A percentile compares a stretch with the other conserved stretches of the same genome.
phyloP scores from a whole-genome alignment of 2,329 filamentous ascomycete genomes.

The Alternaria conjuncta region DNA sequence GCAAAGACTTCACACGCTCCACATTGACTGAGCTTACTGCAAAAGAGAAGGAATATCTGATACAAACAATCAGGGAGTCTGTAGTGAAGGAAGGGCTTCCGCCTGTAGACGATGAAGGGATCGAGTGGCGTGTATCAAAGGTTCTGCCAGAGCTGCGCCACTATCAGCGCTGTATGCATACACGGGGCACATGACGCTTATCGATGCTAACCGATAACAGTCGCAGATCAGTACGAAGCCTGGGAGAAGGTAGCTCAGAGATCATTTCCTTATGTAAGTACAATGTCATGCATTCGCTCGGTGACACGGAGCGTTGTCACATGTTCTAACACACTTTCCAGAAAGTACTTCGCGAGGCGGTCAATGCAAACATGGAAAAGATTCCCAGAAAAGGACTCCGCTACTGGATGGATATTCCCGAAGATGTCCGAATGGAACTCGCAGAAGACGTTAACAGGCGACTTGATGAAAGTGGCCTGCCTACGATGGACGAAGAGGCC shows the following conservation, averaged over 20 bases:
- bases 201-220: background rate
- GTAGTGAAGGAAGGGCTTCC: background rate
- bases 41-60: background rate
- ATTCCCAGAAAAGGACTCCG: background rate
- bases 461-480: conserved; percentile 1
- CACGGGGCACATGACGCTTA: background rate
- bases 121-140: conserved; percentile 9
- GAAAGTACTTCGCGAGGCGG: conserved; percentile 4
- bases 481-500: conserved; percentile 3
- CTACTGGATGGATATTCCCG: conserved; percentile 9
- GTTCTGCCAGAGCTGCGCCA: conserved; percentile 4
- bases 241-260: background rate
- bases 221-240: background rate
- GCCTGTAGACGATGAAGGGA: background rate
- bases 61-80: background rate
- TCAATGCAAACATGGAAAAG: background rate
- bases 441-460: conserved; percentile 2
- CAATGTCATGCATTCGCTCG: background rate
- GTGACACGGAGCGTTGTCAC: background rate
- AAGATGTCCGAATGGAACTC: background rate
- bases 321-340: background rate
- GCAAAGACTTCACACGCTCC: background rate
- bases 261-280: background rate
- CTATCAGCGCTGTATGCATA: conserved; percentile 3
- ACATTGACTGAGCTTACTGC: background rate